Percentiles rank a stretch among this genome's conserved stretches.
Evolutionary conservation across 2,329 filamentous ascomycete species (phyloP).

Genomic region (Trichophyton rubrum): DNA sequence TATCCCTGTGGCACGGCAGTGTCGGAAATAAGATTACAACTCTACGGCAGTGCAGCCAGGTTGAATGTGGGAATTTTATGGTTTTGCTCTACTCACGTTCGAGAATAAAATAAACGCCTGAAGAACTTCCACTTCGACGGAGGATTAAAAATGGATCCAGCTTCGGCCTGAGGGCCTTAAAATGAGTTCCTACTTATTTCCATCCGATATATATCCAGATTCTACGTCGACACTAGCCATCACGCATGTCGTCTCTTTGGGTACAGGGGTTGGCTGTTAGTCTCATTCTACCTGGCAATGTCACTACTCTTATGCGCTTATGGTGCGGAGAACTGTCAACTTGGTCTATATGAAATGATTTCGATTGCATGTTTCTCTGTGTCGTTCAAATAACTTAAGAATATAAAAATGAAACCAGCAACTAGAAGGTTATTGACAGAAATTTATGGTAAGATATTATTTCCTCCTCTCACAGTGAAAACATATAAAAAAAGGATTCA

Average conservation of each 20-base stretch:
- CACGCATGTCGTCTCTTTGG: not conserved
- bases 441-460: not conserved
- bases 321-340: not conserved
- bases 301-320: not conserved
- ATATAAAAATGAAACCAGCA: not conserved
- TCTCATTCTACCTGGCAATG: not conserved
- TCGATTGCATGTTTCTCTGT: not conserved
- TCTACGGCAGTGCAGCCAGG: not conserved
- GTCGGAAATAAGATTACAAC: not conserved
- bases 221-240: not conserved
- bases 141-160: not conserved
- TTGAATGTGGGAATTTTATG: not conserved
- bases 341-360: not conserved
- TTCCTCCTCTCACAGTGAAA: not conserved
- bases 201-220: not conserved
- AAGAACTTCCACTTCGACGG: not conserved
- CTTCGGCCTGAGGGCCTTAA: not conserved
- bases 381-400: not conserved
- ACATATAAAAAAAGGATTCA: not conserved
- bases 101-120: not conserved
- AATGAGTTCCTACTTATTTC: not conserved
- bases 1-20: not conserved
- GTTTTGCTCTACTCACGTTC: not conserved
- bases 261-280: not conserved
- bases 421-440: not conserved